A percentile compares a stretch with the other conserved stretches of the same genome.
phyloP scores from a whole-genome alignment of 805 yeast genomes.

The Wickerhamiella domercqiae region DNA sequence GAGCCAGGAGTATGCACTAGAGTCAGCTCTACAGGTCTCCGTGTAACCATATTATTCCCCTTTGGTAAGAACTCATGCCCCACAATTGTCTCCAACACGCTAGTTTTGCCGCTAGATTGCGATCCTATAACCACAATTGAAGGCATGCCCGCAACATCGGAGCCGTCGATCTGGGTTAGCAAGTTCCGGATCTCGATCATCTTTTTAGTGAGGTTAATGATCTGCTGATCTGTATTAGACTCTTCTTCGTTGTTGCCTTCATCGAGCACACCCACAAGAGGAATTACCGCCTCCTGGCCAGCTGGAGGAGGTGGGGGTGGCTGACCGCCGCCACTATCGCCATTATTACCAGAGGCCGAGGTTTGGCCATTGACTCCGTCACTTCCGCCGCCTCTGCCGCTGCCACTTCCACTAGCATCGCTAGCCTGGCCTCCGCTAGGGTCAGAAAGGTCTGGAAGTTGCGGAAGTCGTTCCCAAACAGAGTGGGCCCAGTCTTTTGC shows the following conservation, averaged over 20 bases:
- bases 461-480: constrained; percentile 21
- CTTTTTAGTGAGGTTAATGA: constrained; percentile 78
- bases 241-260: constrained; percentile 30
- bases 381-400: constrained; percentile 2
- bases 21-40: constrained; percentile 93
- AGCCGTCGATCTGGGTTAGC: constrained; percentile 56
- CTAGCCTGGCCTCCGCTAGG: not conserved
- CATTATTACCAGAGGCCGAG: not conserved
- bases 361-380: constrained; percentile 1
- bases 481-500: constrained; percentile 35
- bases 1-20: constrained; percentile 69
- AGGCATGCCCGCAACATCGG: constrained; percentile 69
- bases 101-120: constrained; percentile 93
- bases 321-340: constrained; percentile 14
- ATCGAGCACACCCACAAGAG: constrained; percentile 39
- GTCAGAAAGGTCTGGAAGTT: constrained; percentile 4
- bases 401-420: constrained; percentile 1
- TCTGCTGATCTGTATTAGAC: constrained; percentile 40
- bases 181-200: constrained; percentile 92
- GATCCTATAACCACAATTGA: constrained; percentile 95
- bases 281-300: constrained; percentile 26
- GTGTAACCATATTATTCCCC: constrained; percentile 95
- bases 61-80: constrained; percentile 97
- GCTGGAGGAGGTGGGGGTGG: too few relatives aligned
- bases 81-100: constrained; percentile 88